Evolutionary conservation across 2,329 filamentous ascomycete genomes (phyloP), one percentile per base, ranked within the genome.

Genomic region (Pyrenochaeta sp.): DNA sequence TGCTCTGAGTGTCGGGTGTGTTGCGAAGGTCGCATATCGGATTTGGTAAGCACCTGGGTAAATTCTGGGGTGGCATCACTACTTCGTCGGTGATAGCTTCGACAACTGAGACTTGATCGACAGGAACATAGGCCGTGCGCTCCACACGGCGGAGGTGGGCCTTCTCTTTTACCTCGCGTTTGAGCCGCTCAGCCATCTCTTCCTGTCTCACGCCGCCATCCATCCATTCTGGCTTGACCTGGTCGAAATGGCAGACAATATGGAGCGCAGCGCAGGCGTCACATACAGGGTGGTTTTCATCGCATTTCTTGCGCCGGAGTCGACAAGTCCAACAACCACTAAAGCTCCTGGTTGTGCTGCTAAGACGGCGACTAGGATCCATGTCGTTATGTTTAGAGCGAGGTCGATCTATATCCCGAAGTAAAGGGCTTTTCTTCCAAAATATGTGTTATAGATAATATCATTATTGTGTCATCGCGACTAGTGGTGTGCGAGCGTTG

Each of bases 251-350:
- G 67, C 87, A 89, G 19, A 80, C 81, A 55, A 88, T 88, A 48
- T 84, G 79, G n/a, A 89, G 81, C 1, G 77, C 70, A 13, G 74
- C 69, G 73, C 86, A 89, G 36, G 70, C 76, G 4, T 80, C 76
- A 72, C 86, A 89, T 9, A 80, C 68, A 10, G 86, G 85, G 2
- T 78, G 80, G 25, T 66, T 77, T 67, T 86, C 84, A 61, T 87
- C 85, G 70, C 86, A 89, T 68, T 87, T 88, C 67, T 88, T 89
- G 64, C 84, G 83, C 22, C 86, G 82, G 12, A 88, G 79, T 19
- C 86, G 82, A 65, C 86, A 88, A 1, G 85, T 88, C 84, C 85
- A 88, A 69, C 86, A 88, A 59, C 85, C 85, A 52, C 43, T 47
- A 24, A 43, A 52, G 39, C 49, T 44, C 28, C 27, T 30, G 3